A percentile compares a stretch with the other conserved stretches of the same genome.
These are phyloP conservation scores for Chondrostereum purpureum DNA, from an alignment of 1,284 basidiomycete species.

Conservation along the genomic window DNA sequence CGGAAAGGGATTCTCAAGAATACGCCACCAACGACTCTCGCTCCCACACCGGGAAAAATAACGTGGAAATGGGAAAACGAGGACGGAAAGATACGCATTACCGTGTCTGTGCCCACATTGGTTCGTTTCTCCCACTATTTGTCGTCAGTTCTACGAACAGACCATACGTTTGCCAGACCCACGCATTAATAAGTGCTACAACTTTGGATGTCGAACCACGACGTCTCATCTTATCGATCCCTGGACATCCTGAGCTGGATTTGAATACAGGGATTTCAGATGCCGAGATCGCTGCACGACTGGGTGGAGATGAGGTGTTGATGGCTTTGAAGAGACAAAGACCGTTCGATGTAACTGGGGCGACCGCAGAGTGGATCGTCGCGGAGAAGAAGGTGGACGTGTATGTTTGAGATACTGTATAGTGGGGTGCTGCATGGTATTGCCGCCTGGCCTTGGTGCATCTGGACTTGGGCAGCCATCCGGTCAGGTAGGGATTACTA, in stretches of 20 bases:
- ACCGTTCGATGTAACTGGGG: constrained; percentile 51
- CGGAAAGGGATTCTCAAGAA: constrained; percentile 36
- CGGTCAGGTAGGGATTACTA: too few species aligned
- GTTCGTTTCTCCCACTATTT: constrained; percentile 30
- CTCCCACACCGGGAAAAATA: constrained; percentile 9
- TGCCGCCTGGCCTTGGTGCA: too few species aligned
- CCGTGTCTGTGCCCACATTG: constrained; percentile 45
- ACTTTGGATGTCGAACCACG: constrained; percentile 57
- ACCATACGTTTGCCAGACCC: constrained; percentile 30
- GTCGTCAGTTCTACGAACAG: constrained; percentile 1
- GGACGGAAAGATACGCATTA: constrained; percentile 34
- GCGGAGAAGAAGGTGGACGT: constrained; percentile 41
- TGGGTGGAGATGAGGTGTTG: constrained; percentile 20
- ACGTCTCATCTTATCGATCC: constrained; percentile 45
- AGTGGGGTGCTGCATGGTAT: too few species aligned
- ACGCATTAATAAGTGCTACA: constrained; percentile 32
- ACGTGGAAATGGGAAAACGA: constrained; percentile 46
- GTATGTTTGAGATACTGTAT: constrained; percentile 22
- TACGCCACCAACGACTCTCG: constrained; percentile 8
- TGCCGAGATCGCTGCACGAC: constrained; percentile 33
- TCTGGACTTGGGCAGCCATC: too few species aligned
- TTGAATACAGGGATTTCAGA: constrained; percentile 48
- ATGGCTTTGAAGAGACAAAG: constrained; percentile 49
- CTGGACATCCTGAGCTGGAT: constrained; percentile 42
- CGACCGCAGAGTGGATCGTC: constrained; percentile 59